Evolutionary conservation across 441 rosid species (phyloP), one percentile per base, ranked within the genome.

Genomic region (Raphanus hybrid): DNA sequence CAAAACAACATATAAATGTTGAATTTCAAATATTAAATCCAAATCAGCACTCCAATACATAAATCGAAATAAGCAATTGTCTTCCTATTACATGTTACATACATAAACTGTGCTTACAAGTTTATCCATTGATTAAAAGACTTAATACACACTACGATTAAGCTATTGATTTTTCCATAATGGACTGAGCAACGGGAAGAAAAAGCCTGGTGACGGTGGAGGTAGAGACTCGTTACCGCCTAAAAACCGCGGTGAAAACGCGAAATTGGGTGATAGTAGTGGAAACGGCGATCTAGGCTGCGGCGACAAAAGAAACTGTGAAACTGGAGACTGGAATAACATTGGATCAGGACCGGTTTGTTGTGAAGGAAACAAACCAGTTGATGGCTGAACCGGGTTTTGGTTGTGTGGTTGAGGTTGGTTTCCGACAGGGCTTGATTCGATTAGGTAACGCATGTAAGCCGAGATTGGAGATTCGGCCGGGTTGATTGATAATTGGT

Each of bases 401-500:
- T 79, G 89, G 35, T 29, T 75, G 62, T 81, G 85, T 67, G 75
- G 84, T 50, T 75, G 85, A 75, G 75, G 14, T 55, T 78, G 90
- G 82, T 76, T 81, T 76, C 89, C 91, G 67, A 64, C 64, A 0
- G 88, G 88, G 77, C 92, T 81, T 18, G 91, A 84, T 69, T 89
- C 90, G 43, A 71, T 75, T 1, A 94, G 86, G 84, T 92, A 91
- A 6, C 96, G 89, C 91, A 92, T 85, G 60, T 89, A 94, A 62
- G 92, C 93, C 3, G 96, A 89, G 77, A 92, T 84, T 2, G 97
- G 97, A 78, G 96, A 92, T 27, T 92, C 97, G 0, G 89, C 91
- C 1, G 86, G 78, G 69, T 83, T 87, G 20, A 69, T 39, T 87
- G 86, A 76, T 67, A 41, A 69, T 12, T 79, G 76, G 66, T 89